Base-by-base conservation (phyloP, 164 flowering plant genomes). In the Santalum album region DNA sequence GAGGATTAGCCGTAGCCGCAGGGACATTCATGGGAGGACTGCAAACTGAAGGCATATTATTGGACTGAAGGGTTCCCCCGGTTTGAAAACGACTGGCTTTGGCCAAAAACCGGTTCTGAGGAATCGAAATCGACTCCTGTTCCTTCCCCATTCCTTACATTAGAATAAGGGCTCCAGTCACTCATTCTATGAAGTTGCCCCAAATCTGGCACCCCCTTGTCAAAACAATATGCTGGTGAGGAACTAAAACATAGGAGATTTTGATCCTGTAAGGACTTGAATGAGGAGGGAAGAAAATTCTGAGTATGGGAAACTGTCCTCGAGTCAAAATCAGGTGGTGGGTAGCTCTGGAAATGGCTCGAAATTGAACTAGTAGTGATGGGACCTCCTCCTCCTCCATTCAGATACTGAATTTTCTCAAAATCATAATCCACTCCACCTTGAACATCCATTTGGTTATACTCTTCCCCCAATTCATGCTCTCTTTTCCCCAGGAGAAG, bases 11-110 rank as follows among this genome's bases (percentile, higher is more conserved):
- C 14, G 66, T 66, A 32, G 62, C 24, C 19, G 75, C 0, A 9
- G 82, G 63, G 82, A 84, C 46, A 75, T 78, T 94, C 96, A 90
- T 38, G 16, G 42, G 17, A 38, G 16, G 16, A 66, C 90, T 95
- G 47, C 98, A 95, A 74, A 86, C 25, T 17, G 81, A 78, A 59
- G 87, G 83, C 67, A 82, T 70, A 78, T 81, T 72, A 82, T 92
- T 92, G 96, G 98, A 92, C 98, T 92, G 98, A 92, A 92, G 96
- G 96, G 98, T 87, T 83, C 95, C 96, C 96, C 98, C n/a, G n/a
- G n/a, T n/a, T 88, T 91, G 98, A 63, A 78, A 58, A 69, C 77
- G 73, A 68, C 66, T 75, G 84, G 68, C 9, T 3, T 15, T 15
- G 17, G 42, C 55, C 69, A 43, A 38, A 66, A 49, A 72, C 59